A percentile compares a stretch with the other conserved stretches of the same genome.
phyloP scores from a whole-genome alignment of 1,284 basidiomycete species.

The Tilletia caries region DNA sequence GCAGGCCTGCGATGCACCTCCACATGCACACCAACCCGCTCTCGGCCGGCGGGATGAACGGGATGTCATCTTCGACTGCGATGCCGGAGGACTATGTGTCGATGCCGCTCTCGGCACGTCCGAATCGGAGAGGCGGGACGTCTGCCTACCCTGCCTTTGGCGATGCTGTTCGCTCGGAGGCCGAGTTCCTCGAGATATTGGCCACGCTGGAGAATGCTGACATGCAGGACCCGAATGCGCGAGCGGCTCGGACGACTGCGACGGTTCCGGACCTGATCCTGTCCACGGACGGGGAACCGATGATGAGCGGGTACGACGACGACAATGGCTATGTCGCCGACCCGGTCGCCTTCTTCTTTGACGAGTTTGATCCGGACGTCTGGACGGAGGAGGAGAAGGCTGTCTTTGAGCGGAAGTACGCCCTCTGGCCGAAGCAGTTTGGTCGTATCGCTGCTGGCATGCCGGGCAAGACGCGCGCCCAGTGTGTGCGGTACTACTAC shows the following conservation, averaged over 20 bases:
- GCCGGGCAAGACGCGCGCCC: constrained; percentile 77
- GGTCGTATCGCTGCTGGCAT: constrained; percentile 75
- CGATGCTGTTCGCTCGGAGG: constrained; percentile 86
- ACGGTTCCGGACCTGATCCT: constrained; percentile 86
- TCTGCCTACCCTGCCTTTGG: constrained; percentile 60
- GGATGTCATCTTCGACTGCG: not conserved
- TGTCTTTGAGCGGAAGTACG: constrained; percentile 76
- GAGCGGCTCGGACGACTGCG: constrained; percentile 83
- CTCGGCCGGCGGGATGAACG: constrained; percentile 15
- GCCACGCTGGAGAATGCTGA: constrained; percentile 88
- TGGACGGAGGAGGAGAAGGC: constrained; percentile 85
- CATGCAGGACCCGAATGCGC: constrained; percentile 80
- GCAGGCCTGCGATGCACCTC: constrained; percentile 20
- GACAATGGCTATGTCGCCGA: constrained; percentile 76
- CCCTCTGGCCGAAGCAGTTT: constrained; percentile 87
- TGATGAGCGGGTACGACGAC: constrained; percentile 68
- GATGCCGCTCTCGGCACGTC: constrained; percentile 22
- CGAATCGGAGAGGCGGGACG: constrained; percentile 35
- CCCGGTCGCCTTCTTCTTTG: constrained; percentile 65
- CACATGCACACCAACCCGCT: constrained; percentile 29
- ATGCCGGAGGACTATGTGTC: not conserved
- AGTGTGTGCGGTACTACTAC: constrained; percentile 93
- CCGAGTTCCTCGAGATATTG: constrained; percentile 95
- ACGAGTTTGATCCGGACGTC: constrained; percentile 45
- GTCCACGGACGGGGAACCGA: constrained; percentile 62